Evolutionary conservation across 805 yeast genomes (phyloP).

Genomic region (Ogataea zsoltii): DNA sequence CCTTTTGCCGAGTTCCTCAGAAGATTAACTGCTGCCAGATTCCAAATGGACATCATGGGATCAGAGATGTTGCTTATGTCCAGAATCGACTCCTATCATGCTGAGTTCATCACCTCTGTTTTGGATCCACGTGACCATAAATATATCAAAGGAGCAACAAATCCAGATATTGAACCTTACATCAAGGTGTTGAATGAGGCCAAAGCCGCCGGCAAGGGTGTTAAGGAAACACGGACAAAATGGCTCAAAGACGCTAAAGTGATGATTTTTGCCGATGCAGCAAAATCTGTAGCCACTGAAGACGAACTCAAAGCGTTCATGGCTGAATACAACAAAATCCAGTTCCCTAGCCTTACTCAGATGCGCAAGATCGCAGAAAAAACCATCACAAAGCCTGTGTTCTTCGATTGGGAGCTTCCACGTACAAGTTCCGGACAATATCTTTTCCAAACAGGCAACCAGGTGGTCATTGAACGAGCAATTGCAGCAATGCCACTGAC

Average conservation of each 20-base stretch:
- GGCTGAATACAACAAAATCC: constrained; percentile 9
- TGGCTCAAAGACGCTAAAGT: constrained; percentile 48
- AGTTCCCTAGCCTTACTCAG: constrained; percentile 25
- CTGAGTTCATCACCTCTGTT: constrained; percentile 49
- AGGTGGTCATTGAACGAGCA: constrained; percentile 55
- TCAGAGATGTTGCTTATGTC: constrained; percentile 58
- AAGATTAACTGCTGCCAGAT: constrained; percentile 55
- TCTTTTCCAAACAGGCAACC: constrained; percentile 49
- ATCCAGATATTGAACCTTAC: constrained; percentile 39
- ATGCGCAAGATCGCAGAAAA: constrained; percentile 14
- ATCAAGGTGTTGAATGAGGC: constrained; percentile 46
- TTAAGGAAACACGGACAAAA: constrained; percentile 38
- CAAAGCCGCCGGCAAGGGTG: constrained; percentile 39
- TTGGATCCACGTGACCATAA: constrained; percentile 61
- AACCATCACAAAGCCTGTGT: constrained; percentile 36
- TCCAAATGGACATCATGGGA: constrained; percentile 68
- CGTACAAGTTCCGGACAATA: constrained; percentile 60
- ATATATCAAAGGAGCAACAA: constrained; percentile 49
- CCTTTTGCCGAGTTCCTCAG: constrained; percentile 58
- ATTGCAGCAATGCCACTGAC: constrained; percentile 57
- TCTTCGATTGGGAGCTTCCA: constrained; percentile 62
- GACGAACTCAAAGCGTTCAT: constrained; percentile 17
- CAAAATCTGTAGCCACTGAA: constrained; percentile 32
- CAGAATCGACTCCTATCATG: constrained; percentile 59
- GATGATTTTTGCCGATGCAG: constrained; percentile 53